Percentiles rank a stretch among this genome's conserved stretches.
Conservation (phyloP, 805 yeast species). For the Kodamaea leandrae region DNA sequence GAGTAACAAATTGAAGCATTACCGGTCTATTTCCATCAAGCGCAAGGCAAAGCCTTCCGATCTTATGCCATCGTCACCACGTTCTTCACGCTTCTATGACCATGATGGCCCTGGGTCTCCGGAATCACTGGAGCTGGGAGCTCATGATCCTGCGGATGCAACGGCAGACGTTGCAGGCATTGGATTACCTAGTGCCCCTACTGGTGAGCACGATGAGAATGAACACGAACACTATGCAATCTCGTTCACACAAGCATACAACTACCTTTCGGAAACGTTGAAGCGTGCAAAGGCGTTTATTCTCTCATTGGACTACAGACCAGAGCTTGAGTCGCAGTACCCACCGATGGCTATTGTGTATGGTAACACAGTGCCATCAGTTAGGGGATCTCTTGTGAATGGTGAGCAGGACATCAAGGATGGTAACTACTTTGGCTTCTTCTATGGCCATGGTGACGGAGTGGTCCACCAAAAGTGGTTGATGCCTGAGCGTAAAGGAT, state of each 20-base stretch:
- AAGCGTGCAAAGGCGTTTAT: conserved; percentile 56
- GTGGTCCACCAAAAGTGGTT: conserved; percentile 81
- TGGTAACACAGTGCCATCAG: conserved; percentile 81
- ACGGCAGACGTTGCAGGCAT: conserved; percentile 3
- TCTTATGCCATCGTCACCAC: conserved; percentile 16
- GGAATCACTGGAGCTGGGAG: not conserved
- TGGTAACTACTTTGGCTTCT: conserved; percentile 74
- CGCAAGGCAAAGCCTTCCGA: conserved; percentile 3
- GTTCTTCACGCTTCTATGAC: conserved; percentile 16
- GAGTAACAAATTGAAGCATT: conserved; percentile 19
- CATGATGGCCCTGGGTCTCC: conserved; percentile 1
- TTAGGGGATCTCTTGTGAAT: conserved; percentile 70
- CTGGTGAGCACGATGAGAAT: conserved; percentile 8
- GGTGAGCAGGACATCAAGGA: conserved; percentile 59
- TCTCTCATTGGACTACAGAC: conserved; percentile 53
- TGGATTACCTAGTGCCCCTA: conserved; percentile 1
- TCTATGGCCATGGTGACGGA: conserved; percentile 92
- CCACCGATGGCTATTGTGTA: conserved; percentile 86
- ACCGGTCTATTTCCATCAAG: conserved; percentile 8
- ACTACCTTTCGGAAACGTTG: conserved; percentile 62
- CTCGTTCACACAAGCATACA: conserved; percentile 57
- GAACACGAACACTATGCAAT: conserved; percentile 17
- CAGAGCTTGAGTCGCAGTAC: conserved; percentile 46
- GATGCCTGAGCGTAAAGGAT: conserved; percentile 75
- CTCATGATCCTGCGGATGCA: conserved; percentile 1